phyloP scores from a whole-genome alignment of 495 filamentous ascomycete species.

The Talaromyces proteolyticus region DNA sequence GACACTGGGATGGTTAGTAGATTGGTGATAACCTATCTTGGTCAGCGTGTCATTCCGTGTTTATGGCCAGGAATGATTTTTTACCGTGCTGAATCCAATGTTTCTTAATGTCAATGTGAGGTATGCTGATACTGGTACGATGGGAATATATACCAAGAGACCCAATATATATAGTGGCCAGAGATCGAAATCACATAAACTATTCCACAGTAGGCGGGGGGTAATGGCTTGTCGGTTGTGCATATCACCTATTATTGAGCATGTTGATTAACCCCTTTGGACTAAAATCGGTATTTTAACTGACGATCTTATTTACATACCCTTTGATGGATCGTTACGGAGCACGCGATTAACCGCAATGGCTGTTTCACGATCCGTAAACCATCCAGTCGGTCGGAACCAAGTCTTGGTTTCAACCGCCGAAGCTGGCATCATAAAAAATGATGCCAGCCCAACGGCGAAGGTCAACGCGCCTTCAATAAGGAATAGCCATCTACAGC shows the following conservation, averaged over 20 bases:
- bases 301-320: too few relatives aligned
- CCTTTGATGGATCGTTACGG: constrained; percentile 67
- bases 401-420: constrained; percentile 61
- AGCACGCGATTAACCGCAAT: constrained; percentile 70
- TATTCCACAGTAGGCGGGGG: constrained; percentile 49
- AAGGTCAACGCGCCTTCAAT: constrained; percentile 50
- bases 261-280: too few relatives aligned
- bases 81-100: constrained; percentile 60
- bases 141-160: constrained; percentile 49
- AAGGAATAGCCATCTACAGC: constrained; percentile 64
- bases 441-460: constrained; percentile 54
- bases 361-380: constrained; percentile 56
- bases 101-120: constrained; percentile 54
- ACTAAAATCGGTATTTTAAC: too few relatives aligned
- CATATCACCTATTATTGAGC: constrained; percentile 51
- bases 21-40: too few relatives aligned
- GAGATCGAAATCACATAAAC: constrained; percentile 61
- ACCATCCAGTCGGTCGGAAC: constrained; percentile 72
- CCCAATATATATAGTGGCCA: constrained; percentile 67
- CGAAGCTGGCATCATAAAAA: constrained; percentile 67
- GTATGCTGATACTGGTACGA: constrained; percentile 46
- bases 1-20: too few relatives aligned
- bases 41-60: too few relatives aligned
- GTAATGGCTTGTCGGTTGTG: constrained; percentile 57
- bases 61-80: too few relatives aligned